These are phyloP conservation scores for Tolypocladium endophyticum DNA, from an alignment of 2,329 filamentous ascomycete species.

Conservation along the genomic window DNA sequence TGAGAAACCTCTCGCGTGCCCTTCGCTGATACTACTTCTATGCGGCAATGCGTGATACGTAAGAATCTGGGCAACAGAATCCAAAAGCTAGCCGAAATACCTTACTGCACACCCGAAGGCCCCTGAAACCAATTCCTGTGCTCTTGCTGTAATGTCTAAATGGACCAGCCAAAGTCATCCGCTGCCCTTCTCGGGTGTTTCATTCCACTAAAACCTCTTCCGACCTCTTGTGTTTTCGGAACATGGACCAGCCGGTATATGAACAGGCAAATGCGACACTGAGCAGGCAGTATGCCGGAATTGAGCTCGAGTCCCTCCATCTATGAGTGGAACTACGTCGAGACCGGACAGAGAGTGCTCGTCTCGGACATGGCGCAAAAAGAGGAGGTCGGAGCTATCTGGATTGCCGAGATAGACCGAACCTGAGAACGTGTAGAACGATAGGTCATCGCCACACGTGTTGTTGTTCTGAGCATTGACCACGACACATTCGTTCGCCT, in stretches of 20 bases:
- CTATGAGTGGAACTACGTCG: background rate
- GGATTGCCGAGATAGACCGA: background rate
- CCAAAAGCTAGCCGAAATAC: too few species aligned
- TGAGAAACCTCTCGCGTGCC: too few species aligned
- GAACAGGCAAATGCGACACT: background rate
- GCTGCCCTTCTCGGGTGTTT: background rate
- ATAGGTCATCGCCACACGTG: background rate
- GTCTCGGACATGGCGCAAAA: background rate
- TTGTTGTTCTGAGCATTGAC: background rate
- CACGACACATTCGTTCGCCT: background rate
- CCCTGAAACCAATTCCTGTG: background rate
- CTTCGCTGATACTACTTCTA: too few species aligned
- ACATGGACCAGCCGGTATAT: background rate
- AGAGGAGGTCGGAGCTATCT: background rate
- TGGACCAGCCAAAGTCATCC: background rate
- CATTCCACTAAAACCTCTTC: background rate
- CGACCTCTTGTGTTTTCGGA: background rate
- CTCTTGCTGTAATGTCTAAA: background rate
- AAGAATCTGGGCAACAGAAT: too few species aligned
- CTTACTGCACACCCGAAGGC: too few species aligned
- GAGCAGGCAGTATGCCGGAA: background rate
- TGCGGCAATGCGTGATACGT: too few species aligned
- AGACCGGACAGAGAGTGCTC: background rate
- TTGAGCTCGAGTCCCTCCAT: background rate
- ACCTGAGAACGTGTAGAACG: background rate